Evolutionary conservation across 352 stramenopile species (phyloP).

Genomic region (Phytophthora litchii): DNA sequence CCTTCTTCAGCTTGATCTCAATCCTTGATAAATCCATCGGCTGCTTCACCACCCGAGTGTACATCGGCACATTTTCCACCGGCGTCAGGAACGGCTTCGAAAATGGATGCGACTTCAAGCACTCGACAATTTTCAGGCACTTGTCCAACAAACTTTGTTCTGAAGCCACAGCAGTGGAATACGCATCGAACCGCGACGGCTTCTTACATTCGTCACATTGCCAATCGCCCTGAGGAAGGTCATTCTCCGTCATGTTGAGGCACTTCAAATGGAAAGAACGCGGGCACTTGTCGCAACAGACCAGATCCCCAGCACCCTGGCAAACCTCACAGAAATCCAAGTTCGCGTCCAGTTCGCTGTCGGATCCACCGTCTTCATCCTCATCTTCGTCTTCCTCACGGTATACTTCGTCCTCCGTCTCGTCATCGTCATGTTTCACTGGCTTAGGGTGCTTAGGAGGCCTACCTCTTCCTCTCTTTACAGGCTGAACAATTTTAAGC

Average conservation of each 20-base stretch:
- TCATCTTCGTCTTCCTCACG: constrained; percentile 24
- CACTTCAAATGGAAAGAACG: constrained; percentile 92
- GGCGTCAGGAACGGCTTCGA: constrained; percentile 78
- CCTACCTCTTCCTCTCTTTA: constrained; percentile 29
- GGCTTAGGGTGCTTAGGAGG: constrained; percentile 25
- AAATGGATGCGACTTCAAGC: constrained; percentile 77
- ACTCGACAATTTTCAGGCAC: constrained; percentile 72
- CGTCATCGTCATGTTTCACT: constrained; percentile 20
- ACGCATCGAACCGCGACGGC: constrained; percentile 67
- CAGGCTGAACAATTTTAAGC: constrained; percentile 8
- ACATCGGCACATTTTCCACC: constrained; percentile 79
- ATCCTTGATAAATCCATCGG: constrained; percentile 86
- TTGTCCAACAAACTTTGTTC: constrained; percentile 65
- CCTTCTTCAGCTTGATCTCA: constrained; percentile 61
- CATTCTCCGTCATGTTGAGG: constrained; percentile 67
- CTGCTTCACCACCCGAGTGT: constrained; percentile 76
- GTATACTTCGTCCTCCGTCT: constrained; percentile 27
- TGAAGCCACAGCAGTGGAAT: constrained; percentile 47
- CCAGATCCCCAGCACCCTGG: constrained; percentile 75
- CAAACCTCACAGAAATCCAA: constrained; percentile 90
- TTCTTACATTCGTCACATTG: constrained; percentile 81
- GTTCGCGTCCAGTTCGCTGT: constrained; percentile 79
- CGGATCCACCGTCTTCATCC: constrained; percentile 36
- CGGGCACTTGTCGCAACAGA: constrained; percentile 92
- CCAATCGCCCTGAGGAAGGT: constrained; percentile 83